Evolutionary conservation across 345 rosid genomes (phyloP).

Genomic region (Nephelium lappaceum): DNA sequence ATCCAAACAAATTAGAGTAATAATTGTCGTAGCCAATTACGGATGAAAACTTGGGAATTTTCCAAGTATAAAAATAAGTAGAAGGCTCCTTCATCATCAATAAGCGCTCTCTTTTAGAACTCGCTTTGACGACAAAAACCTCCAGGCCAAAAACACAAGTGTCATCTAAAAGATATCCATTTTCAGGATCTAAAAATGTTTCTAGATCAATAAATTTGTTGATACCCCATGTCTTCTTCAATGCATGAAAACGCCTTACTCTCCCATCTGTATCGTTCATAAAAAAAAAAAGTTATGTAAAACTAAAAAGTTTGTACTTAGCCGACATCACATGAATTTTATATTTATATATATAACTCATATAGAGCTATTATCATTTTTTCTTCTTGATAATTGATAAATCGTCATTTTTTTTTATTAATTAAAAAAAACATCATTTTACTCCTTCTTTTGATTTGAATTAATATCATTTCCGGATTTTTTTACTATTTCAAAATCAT

Average conservation of each 20-base stretch:
- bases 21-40: neutral
- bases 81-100: neutral
- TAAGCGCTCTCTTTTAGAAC: neutral
- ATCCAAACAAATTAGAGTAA: neutral
- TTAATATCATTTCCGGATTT: too few species aligned
- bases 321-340: neutral
- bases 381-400: too few species aligned
- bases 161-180: neutral
- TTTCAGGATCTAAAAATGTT: neutral
- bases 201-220: neutral
- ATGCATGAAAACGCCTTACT: neutral
- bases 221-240: neutral
- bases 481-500: too few species aligned
- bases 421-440: too few species aligned
- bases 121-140: neutral
- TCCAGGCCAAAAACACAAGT: neutral
- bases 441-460: too few species aligned
- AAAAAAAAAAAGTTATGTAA: neutral
- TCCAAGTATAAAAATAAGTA: neutral
- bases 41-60: neutral
- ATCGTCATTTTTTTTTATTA: too few species aligned
- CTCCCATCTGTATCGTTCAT: neutral
- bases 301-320: neutral
- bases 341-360: neutral
- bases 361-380: too few species aligned